phyloP scores from a whole-genome alignment of 495 filamentous ascomycete genomes.

The Tuber indicum region DNA sequence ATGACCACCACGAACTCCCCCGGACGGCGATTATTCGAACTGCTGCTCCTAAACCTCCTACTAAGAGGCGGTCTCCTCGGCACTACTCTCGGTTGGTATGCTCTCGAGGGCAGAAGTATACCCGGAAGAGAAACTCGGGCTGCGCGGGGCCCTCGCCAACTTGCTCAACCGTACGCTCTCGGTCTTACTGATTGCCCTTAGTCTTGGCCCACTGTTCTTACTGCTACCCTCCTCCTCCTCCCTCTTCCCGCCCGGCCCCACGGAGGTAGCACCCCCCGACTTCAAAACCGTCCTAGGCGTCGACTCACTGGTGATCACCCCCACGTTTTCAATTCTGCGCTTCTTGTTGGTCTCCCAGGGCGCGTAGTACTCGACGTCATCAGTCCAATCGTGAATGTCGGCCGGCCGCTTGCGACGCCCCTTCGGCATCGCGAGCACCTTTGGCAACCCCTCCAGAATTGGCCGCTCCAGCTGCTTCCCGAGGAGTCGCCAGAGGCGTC shows the following conservation, averaged over 20 bases:
- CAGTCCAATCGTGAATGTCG: constrained; percentile 30
- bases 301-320: background rate
- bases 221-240: background rate
- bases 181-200: background rate
- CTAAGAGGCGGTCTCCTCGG: background rate
- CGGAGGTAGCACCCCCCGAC: background rate
- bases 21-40: background rate
- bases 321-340: background rate
- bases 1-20: background rate
- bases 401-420: constrained; percentile 13
- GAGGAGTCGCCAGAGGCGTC: constrained; percentile 28
- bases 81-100: background rate
- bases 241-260: background rate
- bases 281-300: background rate
- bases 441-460: background rate
- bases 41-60: background rate
- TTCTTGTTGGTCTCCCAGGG: constrained; percentile 30
- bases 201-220: background rate
- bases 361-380: constrained; percentile 30
- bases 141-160: background rate
- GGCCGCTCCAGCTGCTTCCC: constrained; percentile 11
- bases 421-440: background rate
- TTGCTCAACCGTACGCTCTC: background rate
- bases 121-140: background rate
- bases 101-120: background rate